Base-by-base conservation (phyloP, 495 filamentous ascomycete genomes). In the Penicillium odoratum region DNA sequence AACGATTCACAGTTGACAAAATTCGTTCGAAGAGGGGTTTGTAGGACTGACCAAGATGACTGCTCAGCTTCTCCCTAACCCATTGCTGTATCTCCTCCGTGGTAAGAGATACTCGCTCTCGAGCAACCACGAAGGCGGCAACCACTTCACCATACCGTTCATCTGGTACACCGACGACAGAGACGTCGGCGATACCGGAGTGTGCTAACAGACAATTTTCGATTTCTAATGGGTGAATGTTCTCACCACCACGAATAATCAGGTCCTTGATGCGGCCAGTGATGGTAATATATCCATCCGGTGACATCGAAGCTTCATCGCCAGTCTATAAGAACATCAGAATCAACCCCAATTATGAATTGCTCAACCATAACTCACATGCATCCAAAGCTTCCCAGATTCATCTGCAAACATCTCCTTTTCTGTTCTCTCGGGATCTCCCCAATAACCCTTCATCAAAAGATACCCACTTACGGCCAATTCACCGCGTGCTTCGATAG, bases 181-280 rank as follows among this genome's bases (percentile, higher is more conserved):
- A 90, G 6, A 82, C 90, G 61, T 97, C 91, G 21, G 76, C 69
- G 3, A 98, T 76, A 0, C 70, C 73, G 18, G 83, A 78, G 60
- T 92, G 85, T 29, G 81, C 83, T 43, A 94, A 83, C n/a, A 98
- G 80, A 58, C 86, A 93, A 67, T 94, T 93, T 72, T 98, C 94
- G 28, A 97, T 81, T 70, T 98, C 94, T 3, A 97, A 78, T 3
- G 94, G 94, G 67, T 97, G 91, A 62, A 98, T 97, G 65, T 98
- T 98, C 70, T 97, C 94, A 3, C 94, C 93, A 16, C 90, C 94
- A 28, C 89, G 82, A 63, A 98, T 97, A 54, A 98, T 92, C 56
- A 97, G 69, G 67, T 98, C 94, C 74, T 97, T 97, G 54, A 93
- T 85, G 0, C 90, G 79, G 48, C 92, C 90, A 1, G 84, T 86